phyloP scores from a whole-genome alignment of 140 eudicot species.

The Erigeron philadelphicus region DNA sequence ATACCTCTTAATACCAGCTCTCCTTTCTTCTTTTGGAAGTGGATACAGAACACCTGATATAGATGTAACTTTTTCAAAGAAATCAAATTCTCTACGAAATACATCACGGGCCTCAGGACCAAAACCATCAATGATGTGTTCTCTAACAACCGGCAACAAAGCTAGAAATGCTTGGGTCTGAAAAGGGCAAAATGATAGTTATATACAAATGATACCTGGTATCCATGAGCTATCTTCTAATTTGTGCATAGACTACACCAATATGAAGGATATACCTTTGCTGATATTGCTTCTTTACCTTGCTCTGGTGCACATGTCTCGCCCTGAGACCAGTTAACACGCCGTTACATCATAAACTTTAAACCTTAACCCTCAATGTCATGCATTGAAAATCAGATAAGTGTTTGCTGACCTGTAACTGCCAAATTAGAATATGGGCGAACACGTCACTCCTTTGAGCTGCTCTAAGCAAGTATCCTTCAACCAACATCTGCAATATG shows the following conservation, averaged over 20 bases:
- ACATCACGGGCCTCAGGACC: slow-evolving; percentile 68
- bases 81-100: slow-evolving; percentile 87
- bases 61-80: slow-evolving; percentile 95
- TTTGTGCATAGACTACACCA: slow-evolving; percentile 7
- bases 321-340: slow-evolving; percentile 49
- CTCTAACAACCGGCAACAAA: slow-evolving; percentile 72
- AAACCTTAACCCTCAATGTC: slow-evolving; percentile 14
- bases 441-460: slow-evolving; percentile 95
- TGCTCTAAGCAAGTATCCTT: slow-evolving; percentile 97
- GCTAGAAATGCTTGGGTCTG: slow-evolving; percentile 65
- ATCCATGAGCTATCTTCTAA: neutral
- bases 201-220: neutral
- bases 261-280: slow-evolving; percentile 45
- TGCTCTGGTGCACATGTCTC: slow-evolving; percentile 80
- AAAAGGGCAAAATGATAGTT: slow-evolving; percentile 19
- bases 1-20: slow-evolving; percentile 54
- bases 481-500: slow-evolving; percentile 67
- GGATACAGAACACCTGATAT: slow-evolving; percentile 90
- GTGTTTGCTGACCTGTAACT: slow-evolving; percentile 65
- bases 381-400: neutral
- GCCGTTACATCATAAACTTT: slow-evolving; percentile 19
- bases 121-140: slow-evolving; percentile 77
- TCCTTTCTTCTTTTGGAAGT: slow-evolving; percentile 92
- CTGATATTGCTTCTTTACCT: slow-evolving; percentile 58
- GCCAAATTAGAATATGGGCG: slow-evolving; percentile 98